Conservation (phyloP, 768 basidiomycete genomes). For the Leccinum sublutescens region DNA sequence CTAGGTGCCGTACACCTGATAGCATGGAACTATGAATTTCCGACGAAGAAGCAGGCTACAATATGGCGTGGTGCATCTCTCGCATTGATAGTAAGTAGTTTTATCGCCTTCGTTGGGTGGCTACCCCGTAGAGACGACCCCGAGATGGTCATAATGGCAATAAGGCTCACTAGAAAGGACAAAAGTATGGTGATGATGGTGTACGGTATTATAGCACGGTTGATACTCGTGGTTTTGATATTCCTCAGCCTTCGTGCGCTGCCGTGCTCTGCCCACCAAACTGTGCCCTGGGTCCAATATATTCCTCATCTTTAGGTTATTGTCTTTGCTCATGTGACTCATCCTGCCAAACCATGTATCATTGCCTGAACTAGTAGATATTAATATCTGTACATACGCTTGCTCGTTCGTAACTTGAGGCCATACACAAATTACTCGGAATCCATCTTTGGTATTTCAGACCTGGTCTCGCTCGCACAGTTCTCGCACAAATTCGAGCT, state of each 20-base stretch:
- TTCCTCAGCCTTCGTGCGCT: not conserved
- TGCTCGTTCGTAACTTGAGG: not conserved
- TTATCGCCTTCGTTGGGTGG: no score
- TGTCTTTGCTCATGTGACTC: not conserved
- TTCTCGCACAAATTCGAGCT: slow-evolving; percentile 76
- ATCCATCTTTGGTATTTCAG: slow-evolving; percentile 59
- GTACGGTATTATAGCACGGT: not conserved
- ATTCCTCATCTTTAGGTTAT: not conserved
- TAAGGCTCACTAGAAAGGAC: no score
- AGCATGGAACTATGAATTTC: not conserved
- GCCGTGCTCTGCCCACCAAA: not conserved
- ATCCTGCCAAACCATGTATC: not conserved
- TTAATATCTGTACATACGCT: slow-evolving; percentile 12
- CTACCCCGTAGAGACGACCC: accelerated
- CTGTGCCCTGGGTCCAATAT: not conserved
- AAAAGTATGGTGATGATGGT: no score
- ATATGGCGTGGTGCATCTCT: not conserved
- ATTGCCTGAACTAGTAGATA: not conserved
- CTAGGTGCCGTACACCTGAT: not conserved
- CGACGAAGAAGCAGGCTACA: not conserved
- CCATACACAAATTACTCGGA: not conserved
- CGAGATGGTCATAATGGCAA: no score
- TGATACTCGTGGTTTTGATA: not conserved
- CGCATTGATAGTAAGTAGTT: not conserved
- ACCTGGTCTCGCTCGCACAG: slow-evolving; percentile 52